Evolutionary conservation across 805 yeast genomes (phyloP), one percentile per base, ranked within the genome.

Genomic region (Cyberlindnera bimundalis): DNA sequence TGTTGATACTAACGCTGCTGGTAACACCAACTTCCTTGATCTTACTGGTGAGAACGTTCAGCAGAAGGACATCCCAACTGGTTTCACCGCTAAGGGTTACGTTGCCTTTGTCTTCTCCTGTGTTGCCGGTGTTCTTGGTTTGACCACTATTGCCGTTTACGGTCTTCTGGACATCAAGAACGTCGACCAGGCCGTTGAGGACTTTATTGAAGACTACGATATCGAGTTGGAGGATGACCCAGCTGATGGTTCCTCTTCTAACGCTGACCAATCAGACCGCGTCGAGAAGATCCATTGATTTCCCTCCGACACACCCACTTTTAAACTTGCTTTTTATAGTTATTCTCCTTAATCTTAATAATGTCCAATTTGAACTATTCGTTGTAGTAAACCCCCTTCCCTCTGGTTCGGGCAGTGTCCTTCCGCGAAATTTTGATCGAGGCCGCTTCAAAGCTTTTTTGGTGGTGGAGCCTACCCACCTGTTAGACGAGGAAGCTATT

Each of bases 51-150:
- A 87, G 68, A 81, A 83, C 60, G 70, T 73, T 29, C 97, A 90
- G 68, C 68, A 50, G 25, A 68, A 70, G 49, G 53, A 66, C 30
- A 74, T 93, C 56, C 98, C 98, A 33, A 60, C 72, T 33, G 97
- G 97, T 15, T 93, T 93, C 77, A 91, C 98, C 37, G 86, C 95
- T 43, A 81, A 84, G 60, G 99, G 99, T 71, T 81, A 84, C 61
- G 95, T 91, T 39, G 98, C 98, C 11, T 69, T 93, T 64, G 91
- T 84, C 15, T 91, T 93, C 73, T 87, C 96, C 6, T 78, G 86
- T 71, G 57, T 91, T 53, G 77, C 96, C 36, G 99, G 93, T 58
- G 60, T 87, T 48, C 65, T 87, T 15, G 99, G 99, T 64, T 68
- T 90, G 66, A 70, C 67, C 42, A 74, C 82, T 51, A 86, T 93